These are phyloP conservation scores for Boletales sp. DNA, from an alignment of 768 basidiomycete genomes.

Conservation along the genomic window DNA sequence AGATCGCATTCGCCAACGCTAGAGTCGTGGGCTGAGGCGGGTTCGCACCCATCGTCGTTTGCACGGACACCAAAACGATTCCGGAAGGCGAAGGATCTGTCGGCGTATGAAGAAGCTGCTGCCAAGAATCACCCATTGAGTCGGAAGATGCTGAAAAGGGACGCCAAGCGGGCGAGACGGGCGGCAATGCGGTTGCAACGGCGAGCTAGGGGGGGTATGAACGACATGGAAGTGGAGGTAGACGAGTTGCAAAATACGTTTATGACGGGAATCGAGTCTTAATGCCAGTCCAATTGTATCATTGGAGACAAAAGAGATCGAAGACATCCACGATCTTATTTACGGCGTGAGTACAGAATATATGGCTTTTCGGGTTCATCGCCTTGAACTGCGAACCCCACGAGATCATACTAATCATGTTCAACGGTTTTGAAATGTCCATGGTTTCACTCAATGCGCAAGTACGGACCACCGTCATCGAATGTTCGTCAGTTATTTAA, in stretches of 20 bases:
- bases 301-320: no score
- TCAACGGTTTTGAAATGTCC: no score
- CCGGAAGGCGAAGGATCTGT: slow-evolving; percentile 52
- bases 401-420: no score
- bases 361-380: no score
- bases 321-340: no score
- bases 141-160: slow-evolving; percentile 57
- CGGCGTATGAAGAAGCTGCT: slow-evolving; percentile 49
- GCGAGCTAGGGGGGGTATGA: slow-evolving; percentile 1
- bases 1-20: slow-evolving; percentile 13
- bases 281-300: not conserved
- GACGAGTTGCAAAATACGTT: slow-evolving; percentile 22
- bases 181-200: slow-evolving; percentile 35
- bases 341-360: no score
- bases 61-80: slow-evolving; percentile 53
- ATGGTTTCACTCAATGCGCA: not conserved
- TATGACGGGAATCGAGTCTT: slow-evolving; percentile 18
- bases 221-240: slow-evolving; percentile 30
- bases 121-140: slow-evolving; percentile 47
- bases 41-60: not conserved
- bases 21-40: not conserved
- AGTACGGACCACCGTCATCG: not conserved
- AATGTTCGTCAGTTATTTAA: not conserved
- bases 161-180: slow-evolving; percentile 60
- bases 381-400: no score